Evolutionary conservation across 176 grass and related monocot genomes (phyloP).

Genomic region (Echinochloa phyllopogon): DNA sequence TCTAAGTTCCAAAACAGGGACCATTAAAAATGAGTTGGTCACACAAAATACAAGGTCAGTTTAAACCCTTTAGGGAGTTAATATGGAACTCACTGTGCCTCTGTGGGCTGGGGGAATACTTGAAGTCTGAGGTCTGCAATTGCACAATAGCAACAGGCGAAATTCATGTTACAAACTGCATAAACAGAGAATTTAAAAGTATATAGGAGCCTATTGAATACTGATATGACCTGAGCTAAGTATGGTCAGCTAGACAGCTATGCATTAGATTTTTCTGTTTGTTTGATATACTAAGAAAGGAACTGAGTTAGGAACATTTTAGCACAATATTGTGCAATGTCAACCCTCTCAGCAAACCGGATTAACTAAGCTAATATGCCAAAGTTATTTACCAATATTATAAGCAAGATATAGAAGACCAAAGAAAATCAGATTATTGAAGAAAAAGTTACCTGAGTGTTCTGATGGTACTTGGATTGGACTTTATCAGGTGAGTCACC

Average conservation of each 20-base stretch:
- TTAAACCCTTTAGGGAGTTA: not conserved
- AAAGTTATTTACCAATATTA: not conserved
- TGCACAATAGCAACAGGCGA: slow-evolving; percentile 1
- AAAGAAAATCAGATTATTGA: not conserved
- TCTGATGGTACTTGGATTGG: slow-evolving; percentile 51
- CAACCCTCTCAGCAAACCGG: not conserved
- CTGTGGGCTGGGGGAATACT: slow-evolving; percentile 54
- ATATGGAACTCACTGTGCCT: slow-evolving; percentile 56
- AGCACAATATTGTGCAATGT: not conserved
- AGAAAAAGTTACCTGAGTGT: slow-evolving; percentile 37
- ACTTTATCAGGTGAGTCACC: slow-evolving; percentile 76
- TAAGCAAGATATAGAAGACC: not conserved
- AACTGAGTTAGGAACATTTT: slow-evolving; percentile 8
- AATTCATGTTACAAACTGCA: not conserved
- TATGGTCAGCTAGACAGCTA: slow-evolving; percentile 5
- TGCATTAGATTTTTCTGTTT: slow-evolving; percentile 5
- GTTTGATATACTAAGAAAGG: slow-evolving; percentile 15
- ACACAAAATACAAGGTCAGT: not conserved
- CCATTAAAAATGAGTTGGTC: slow-evolving; percentile 16
- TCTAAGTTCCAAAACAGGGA: slow-evolving; percentile 41
- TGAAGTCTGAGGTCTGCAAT: slow-evolving; percentile 54
- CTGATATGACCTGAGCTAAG: not conserved
- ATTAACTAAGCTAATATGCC: not conserved
- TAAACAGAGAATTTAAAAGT: not conserved
- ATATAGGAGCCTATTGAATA: not conserved